Conservation (phyloP, 768 basidiomycete species). For the Rhizopogon sp. region DNA sequence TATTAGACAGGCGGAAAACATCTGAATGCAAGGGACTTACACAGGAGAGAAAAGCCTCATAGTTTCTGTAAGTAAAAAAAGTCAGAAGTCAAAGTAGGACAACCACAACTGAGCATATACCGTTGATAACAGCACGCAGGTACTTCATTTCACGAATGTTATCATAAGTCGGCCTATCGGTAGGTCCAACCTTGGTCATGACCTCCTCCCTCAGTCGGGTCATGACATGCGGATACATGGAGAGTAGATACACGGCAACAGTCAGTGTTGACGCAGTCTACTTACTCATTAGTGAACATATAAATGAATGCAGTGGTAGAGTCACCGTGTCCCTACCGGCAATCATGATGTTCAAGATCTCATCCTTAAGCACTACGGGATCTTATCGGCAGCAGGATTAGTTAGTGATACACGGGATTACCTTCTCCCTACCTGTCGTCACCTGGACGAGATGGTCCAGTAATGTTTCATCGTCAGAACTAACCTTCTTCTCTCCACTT, state of each 20-base stretch:
- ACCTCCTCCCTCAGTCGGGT: conserved; percentile 51
- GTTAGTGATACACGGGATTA: conserved; percentile 27
- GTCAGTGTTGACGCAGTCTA: no score
- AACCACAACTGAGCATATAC: conserved; percentile 24
- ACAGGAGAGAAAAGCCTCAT: conserved; percentile 51
- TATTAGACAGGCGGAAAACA: neutral
- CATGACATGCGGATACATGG: conserved; percentile 43
- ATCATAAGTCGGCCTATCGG: conserved; percentile 45
- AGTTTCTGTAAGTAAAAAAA: conserved; percentile 36
- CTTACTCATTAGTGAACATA: no score
- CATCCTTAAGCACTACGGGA: conserved; percentile 23
- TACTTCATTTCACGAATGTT: conserved; percentile 60
- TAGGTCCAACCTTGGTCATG: conserved; percentile 43
- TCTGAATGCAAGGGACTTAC: conserved; percentile 6
- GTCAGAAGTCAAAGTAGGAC: neutral
- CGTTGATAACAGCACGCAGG: conserved; percentile 61
- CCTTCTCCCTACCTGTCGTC: conserved; percentile 32
- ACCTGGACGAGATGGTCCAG: conserved; percentile 51
- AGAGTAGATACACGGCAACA: no score
- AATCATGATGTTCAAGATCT: conserved; percentile 31
- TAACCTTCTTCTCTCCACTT: conserved; percentile 14
- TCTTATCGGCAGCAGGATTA: conserved; percentile 11
- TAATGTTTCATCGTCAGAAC: conserved; percentile 44
- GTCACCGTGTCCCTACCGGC: no score
- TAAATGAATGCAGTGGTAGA: no score